These are phyloP conservation scores for Entoloma clypeatum DNA, from an alignment of 1,284 basidiomycete genomes.

Conservation along the genomic window DNA sequence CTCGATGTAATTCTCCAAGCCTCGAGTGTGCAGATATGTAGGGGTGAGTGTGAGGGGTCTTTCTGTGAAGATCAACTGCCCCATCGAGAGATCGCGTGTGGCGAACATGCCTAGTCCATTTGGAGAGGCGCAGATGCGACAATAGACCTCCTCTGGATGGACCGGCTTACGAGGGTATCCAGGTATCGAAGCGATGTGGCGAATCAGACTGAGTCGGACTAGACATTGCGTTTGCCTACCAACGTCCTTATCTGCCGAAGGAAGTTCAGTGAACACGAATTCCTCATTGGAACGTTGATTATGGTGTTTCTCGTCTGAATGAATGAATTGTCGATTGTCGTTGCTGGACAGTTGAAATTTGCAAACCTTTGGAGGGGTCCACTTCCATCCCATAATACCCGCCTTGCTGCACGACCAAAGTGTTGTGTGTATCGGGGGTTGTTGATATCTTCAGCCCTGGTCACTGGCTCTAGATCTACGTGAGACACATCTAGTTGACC, in stretches of 20 bases:
- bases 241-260: slow-evolving; percentile 7
- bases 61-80: slow-evolving; percentile 20
- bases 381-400: too few relatives aligned
- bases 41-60: slow-evolving; percentile 19
- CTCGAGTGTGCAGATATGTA: slow-evolving; percentile 13
- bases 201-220: slow-evolving; percentile 10
- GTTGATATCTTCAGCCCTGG: too few relatives aligned
- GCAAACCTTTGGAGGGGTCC: too few relatives aligned
- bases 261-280: slow-evolving; percentile 14
- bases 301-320: too few relatives aligned
- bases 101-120: slow-evolving; percentile 23
- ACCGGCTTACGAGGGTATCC: slow-evolving; percentile 12
- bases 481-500: too few relatives aligned
- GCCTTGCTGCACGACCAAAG: too few relatives aligned
- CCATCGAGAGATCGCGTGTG: slow-evolving; percentile 19
- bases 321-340: too few relatives aligned
- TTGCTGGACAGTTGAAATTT: too few relatives aligned
- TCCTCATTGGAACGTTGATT: slow-evolving; percentile 13
- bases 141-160: slow-evolving; percentile 11
- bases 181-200: slow-evolving; percentile 11
- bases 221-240: slow-evolving; percentile 18
- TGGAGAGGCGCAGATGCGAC: slow-evolving; percentile 14
- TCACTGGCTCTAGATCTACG: too few relatives aligned
- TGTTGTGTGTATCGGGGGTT: too few relatives aligned
- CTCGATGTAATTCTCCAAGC: slow-evolving; percentile 5